Evolutionary conservation across 257 asterid genomes (phyloP).

Genomic region (Solanum etuberosum): DNA sequence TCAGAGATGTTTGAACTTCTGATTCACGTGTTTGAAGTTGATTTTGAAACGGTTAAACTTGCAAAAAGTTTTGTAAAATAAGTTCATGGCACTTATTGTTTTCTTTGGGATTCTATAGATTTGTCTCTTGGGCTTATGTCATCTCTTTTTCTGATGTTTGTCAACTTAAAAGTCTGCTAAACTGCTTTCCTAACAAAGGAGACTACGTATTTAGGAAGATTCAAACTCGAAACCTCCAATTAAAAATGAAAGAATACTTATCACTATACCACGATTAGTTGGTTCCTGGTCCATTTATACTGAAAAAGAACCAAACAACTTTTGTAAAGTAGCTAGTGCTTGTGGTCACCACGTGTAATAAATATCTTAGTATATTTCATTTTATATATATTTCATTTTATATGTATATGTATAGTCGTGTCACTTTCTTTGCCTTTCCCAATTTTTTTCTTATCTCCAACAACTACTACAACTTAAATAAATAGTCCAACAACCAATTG

Average conservation of each 20-base stretch:
- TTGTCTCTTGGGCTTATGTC: neutral
- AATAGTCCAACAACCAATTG: neutral
- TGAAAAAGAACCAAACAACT: neutral
- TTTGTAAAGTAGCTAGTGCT: neutral
- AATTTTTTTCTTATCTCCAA: conserved; percentile 7
- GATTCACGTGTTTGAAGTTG: neutral
- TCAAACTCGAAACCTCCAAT: accelerated
- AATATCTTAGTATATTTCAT: neutral
- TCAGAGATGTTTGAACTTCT: too few relatives aligned
- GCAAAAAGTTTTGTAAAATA: neutral
- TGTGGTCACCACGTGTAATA: conserved; percentile 36
- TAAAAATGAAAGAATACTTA: neutral
- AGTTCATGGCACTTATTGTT: neutral
- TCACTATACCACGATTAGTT: accelerated
- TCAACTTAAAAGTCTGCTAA: neutral
- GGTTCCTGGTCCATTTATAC: neutral
- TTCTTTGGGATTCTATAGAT: neutral
- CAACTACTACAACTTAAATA: neutral
- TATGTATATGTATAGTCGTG: conserved; percentile 29
- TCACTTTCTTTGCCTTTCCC: conserved; percentile 55
- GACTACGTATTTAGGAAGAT: too few relatives aligned
- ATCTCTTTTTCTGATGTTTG: neutral
- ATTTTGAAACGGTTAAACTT: neutral
- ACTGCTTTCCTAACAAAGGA: too few relatives aligned
- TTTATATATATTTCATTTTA: neutral